phyloP scores from a whole-genome alignment of 768 basidiomycete genomes.

The Hypholoma fasciculare region DNA sequence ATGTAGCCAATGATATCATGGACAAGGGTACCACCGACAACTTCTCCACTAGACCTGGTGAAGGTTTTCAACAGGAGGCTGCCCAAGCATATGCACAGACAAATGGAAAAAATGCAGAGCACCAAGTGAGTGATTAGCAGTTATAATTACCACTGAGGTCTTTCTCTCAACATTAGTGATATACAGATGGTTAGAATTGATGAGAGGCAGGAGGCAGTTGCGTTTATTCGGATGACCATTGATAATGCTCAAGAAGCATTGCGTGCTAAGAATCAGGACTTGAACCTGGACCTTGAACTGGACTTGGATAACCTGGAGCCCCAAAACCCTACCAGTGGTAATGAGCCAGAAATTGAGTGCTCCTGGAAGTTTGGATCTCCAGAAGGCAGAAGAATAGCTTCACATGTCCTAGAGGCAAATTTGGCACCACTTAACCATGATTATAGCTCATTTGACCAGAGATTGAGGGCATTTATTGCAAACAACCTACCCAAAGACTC shows the following conservation, averaged over 20 bases:
- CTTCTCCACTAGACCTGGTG: conserved; percentile 25
- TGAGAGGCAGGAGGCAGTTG: conserved; percentile 27
- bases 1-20: conserved; percentile 24
- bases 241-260: conserved; percentile 16
- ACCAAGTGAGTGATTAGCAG: not conserved
- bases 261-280: too few relatives aligned
- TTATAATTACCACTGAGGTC: not conserved
- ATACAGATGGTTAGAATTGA: conserved; percentile 24
- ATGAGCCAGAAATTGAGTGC: too few relatives aligned
- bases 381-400: conserved; percentile 5
- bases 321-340: not conserved
- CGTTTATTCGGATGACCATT: conserved; percentile 23
- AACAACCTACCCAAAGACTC: conserved; percentile 12
- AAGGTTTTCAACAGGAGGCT: conserved; percentile 31
- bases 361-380: conserved; percentile 10
- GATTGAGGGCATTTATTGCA: conserved; percentile 11
- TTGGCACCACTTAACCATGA: conserved; percentile 1
- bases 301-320: not conserved
- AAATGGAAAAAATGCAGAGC: conserved; percentile 26
- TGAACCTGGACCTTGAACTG: not conserved
- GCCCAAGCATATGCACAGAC: conserved; percentile 27
- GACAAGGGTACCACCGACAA: conserved; percentile 28
- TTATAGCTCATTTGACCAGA: conserved; percentile 9
- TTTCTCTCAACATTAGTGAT: not conserved
- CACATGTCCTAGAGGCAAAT: not conserved